A percentile compares a stretch with the other conserved stretches of the same genome.
phyloP scores from a whole-genome alignment of 2,329 filamentous ascomycete genomes.

The Aspergillus terreus region DNA sequence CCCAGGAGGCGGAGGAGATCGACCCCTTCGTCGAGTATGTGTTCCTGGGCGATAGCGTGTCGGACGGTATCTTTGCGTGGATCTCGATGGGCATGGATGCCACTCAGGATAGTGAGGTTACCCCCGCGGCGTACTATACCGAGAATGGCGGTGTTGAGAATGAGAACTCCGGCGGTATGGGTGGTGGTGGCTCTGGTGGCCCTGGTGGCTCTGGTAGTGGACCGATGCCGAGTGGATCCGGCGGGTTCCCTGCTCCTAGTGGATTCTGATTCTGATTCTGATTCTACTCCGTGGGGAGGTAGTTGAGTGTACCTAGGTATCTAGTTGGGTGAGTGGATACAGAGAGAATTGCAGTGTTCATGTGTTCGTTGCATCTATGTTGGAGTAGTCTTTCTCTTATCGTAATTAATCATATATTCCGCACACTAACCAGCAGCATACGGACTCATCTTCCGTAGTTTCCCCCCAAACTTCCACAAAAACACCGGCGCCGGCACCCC shows the following conservation, averaged over 20 bases:
- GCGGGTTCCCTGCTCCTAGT: background rate
- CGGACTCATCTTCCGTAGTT: constrained; percentile 44
- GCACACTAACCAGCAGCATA: constrained; percentile 41
- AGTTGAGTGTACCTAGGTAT: background rate
- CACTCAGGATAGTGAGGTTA: constrained; percentile 26
- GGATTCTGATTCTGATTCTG: background rate
- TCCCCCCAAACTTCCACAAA: constrained; percentile 49
- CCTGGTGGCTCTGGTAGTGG: constrained; percentile 1
- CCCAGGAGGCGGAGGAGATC: constrained; percentile 49
- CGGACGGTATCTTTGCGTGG: constrained; percentile 54
- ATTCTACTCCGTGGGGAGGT: background rate
- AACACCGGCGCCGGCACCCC: constrained; percentile 49
- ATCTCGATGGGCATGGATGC: constrained; percentile 51
- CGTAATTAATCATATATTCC: too few relatives aligned
- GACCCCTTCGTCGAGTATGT: constrained; percentile 59
- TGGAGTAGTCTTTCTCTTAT: too few relatives aligned
- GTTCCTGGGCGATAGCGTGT: constrained; percentile 50
- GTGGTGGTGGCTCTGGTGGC: constrained; percentile 11
- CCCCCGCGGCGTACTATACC: constrained; percentile 29
- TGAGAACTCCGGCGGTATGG: constrained; percentile 14
- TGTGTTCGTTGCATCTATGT: too few relatives aligned
- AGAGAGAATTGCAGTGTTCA: too few relatives aligned
- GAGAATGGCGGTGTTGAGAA: constrained; percentile 33
- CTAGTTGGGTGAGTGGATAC: too few relatives aligned
- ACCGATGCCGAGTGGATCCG: background rate